Conservation (phyloP, 495 filamentous ascomycete genomes). For the Penicillium pulvis region DNA sequence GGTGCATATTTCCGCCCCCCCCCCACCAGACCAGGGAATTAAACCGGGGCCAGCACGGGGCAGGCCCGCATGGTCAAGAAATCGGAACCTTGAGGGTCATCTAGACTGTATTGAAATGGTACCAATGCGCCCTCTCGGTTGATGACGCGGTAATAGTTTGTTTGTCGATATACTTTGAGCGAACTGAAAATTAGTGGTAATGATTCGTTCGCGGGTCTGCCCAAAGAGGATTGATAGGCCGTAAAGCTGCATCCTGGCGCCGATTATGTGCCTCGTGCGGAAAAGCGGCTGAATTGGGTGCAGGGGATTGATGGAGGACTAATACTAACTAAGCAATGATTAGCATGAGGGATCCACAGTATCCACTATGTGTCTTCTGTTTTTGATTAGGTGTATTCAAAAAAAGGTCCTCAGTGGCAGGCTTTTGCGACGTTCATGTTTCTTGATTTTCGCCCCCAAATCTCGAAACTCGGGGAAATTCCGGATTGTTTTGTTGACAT, state of each 20-base stretch:
- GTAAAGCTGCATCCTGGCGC: not conserved
- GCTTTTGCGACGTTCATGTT: not conserved
- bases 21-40: not conserved
- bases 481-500: too few relatives aligned
- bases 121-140: not conserved
- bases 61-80: not conserved
- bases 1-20: too few relatives aligned
- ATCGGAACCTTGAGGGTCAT: not conserved
- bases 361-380: not conserved
- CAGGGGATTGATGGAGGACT: not conserved
- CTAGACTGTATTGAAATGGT: not conserved
- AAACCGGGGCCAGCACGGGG: too few relatives aligned
- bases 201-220: not conserved
- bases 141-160: not conserved
- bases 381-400: not conserved
- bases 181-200: not conserved
- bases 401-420: not conserved
- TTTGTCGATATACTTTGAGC: not conserved
- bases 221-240: not conserved
- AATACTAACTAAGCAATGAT: not conserved
- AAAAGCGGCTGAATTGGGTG: not conserved
- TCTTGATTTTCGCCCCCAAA: not conserved
- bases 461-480: too few relatives aligned
- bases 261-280: not conserved
- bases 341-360: not conserved